Base-by-base conservation (phyloP, 192 early-diverging fungal species). In the Entomortierella beljakovae region DNA sequence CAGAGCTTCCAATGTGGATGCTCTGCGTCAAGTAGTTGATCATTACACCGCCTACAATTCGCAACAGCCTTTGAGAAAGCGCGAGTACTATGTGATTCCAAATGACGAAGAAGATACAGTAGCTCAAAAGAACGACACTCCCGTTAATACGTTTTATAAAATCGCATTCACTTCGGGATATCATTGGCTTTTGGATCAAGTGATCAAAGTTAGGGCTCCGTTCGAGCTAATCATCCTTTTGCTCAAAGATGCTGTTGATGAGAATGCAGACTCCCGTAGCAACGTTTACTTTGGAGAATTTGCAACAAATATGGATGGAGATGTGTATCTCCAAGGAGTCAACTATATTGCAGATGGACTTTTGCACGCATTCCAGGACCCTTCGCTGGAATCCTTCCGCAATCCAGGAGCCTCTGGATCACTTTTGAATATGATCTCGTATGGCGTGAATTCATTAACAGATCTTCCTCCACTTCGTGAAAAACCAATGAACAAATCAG, bases 391-490 rank as follows among this genome's bases (percentile, higher is more conserved):
- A 42, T 63, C 74, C 16, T 77, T 77, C 66, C 65, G 74, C n/a
- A 77, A 77, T 43, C 74, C 74, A 20, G 74, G 74, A 33, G 61
- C 74, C 0, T 77, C 74, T 1, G 74, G 74, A 52, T 77, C 74
- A 22, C 61, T 77, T 16, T 52, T 77, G 25, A 77, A 77, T 55
- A 77, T 77, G 74, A 77, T 77, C 28, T 77, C 74, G 6, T 77
- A 77, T 31, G 65, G 74, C 26, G 48, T 77, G 38, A 77, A 38
- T 35, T 77, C 74, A 0, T 46, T 77, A 26, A 77, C 66, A 15
- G 74, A 77, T 43, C 56, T 77, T 11, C 74, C 74, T 18, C 74
- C 74, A 7, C 65, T 77, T 23, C 40, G 74, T 34, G 7, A 37
- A 35, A 57, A 31, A 37, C 66, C 74, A 22, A 55, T 37, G 11